phyloP scores from a whole-genome alignment of 805 yeast genomes.

The Cyberlindnera mississippiensis region DNA sequence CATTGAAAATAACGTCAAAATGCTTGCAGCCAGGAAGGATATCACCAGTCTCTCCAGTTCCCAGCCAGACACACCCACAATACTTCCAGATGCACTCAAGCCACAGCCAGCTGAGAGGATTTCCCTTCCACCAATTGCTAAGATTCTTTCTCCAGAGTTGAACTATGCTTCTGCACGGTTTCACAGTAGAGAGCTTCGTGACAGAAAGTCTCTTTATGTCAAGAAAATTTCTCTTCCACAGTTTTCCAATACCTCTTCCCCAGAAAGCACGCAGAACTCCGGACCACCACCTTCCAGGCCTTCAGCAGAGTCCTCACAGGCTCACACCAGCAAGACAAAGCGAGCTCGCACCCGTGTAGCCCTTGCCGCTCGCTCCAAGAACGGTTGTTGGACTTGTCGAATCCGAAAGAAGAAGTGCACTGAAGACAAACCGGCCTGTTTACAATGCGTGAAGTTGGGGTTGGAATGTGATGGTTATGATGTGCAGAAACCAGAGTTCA shows the following conservation, averaged over 20 bases:
- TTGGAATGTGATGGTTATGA: slow-evolving; percentile 57
- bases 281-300: not conserved
- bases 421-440: slow-evolving; percentile 58
- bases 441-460: slow-evolving; percentile 53
- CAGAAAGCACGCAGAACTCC: not conserved
- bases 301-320: not conserved
- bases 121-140: slow-evolving; percentile 1
- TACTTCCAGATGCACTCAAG: not conserved
- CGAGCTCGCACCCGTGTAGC: not conserved
- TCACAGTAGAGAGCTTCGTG: slow-evolving; percentile 3
- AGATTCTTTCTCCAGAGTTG: not conserved
- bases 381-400: slow-evolving; percentile 80
- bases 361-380: slow-evolving; percentile 40
- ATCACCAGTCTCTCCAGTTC: no score
- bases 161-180: no score
- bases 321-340: slow-evolving; percentile 1
- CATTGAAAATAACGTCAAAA: not conserved
- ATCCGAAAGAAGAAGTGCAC: slow-evolving; percentile 70
- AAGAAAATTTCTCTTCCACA: slow-evolving; percentile 5
- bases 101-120: not conserved
- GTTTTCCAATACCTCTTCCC: not conserved
- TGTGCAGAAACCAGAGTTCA: slow-evolving; percentile 48
- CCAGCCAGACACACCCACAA: no score
- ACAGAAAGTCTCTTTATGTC: not conserved
- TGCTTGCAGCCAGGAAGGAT: not conserved